Evolutionary conservation across 306 rosid genomes (phyloP).

Genomic region (Begonia peltatifolia): DNA sequence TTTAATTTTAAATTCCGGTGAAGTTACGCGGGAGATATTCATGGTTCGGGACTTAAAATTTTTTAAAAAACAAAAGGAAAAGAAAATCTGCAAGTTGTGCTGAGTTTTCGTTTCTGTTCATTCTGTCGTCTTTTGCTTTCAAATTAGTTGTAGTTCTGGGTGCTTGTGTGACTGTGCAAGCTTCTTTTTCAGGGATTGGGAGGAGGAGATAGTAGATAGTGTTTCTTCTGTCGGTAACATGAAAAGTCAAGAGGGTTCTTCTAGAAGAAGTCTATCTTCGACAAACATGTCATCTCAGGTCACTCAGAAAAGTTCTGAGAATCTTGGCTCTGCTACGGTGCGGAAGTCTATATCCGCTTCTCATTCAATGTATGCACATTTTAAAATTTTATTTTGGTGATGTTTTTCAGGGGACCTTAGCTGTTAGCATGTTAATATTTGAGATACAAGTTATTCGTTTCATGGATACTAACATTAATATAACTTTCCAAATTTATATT

Average conservation of each 20-base stretch:
- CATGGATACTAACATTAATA: no score
- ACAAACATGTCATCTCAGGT: slow-evolving; percentile 16
- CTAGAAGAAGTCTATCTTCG: slow-evolving; percentile 37
- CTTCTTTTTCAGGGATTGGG: slow-evolving; percentile 18
- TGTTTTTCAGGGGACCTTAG: background rate
- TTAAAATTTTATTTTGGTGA: background rate
- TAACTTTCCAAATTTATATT: slow-evolving; percentile 1
- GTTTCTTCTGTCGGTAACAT: slow-evolving; percentile 15
- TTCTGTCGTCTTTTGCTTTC: no score
- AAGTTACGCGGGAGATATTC: no score
- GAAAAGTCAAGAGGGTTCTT: slow-evolving; percentile 44
- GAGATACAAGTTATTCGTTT: no score
- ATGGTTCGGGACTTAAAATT: no score
- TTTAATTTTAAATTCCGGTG: no score
- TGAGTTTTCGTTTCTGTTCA: no score
- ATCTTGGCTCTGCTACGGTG: slow-evolving; percentile 23
- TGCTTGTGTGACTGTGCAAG: background rate
- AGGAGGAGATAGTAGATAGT: slow-evolving; percentile 1
- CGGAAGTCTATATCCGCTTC: slow-evolving; percentile 35
- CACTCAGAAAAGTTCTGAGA: slow-evolving; percentile 42
- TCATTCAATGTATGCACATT: slow-evolving; percentile 34
- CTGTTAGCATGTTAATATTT: no score
- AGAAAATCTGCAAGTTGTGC: no score
- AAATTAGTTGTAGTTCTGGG: no score
- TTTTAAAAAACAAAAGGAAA: no score